Conservation (phyloP, 257 asterid genomes). For the Salvia splendens region DNA sequence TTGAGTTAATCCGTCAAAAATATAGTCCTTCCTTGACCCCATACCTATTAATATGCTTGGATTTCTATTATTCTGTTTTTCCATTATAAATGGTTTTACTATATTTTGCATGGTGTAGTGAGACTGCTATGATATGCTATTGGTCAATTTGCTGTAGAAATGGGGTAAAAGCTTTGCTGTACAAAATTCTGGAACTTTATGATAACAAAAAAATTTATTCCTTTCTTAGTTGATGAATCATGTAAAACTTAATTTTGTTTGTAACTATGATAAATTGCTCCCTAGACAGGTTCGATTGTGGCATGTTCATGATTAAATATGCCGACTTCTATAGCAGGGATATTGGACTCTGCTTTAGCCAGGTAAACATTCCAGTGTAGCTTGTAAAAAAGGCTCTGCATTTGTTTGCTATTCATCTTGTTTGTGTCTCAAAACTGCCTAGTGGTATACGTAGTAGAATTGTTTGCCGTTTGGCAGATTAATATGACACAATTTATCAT, state of each 20-base stretch:
- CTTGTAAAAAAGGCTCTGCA: background rate
- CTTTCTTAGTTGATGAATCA: slow-evolving; percentile 10
- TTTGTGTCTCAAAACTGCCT: background rate
- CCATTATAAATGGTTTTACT: background rate
- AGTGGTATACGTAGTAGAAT: background rate
- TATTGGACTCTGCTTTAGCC: slow-evolving; percentile 72
- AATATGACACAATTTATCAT: no score
- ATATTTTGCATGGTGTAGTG: background rate
- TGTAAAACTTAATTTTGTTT: slow-evolving; percentile 11
- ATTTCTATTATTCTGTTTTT: background rate
- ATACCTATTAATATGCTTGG: background rate
- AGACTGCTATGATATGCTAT: slow-evolving; percentile 14
- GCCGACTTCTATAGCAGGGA: slow-evolving; percentile 89
- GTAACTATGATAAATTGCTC: slow-evolving; percentile 21
- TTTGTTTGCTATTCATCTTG: background rate
- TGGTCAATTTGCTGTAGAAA: background rate
- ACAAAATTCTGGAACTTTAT: slow-evolving; percentile 9
- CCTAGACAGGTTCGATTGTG: slow-evolving; percentile 79
- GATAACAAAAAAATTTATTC: background rate
- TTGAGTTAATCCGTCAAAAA: background rate
- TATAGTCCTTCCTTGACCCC: background rate
- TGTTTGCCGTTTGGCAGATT: background rate
- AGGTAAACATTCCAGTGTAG: slow-evolving; percentile 49
- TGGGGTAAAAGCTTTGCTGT: slow-evolving; percentile 5
- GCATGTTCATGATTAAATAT: slow-evolving; percentile 91